Conservation (phyloP, 257 asterid genomes). For the Solanum medicagineum region DNA sequence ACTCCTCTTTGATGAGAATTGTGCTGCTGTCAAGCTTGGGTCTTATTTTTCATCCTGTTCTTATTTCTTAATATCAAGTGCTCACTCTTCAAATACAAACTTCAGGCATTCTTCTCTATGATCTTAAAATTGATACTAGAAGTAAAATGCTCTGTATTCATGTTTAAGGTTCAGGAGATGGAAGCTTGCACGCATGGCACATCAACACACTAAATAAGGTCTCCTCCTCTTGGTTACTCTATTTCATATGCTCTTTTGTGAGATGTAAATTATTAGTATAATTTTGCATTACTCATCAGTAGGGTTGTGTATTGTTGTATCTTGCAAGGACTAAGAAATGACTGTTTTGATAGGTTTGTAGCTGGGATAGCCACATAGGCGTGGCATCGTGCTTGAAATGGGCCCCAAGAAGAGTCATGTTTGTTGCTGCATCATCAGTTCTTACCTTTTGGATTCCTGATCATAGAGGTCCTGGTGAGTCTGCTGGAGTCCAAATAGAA, state of each 20-base stretch:
- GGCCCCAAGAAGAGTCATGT: conserved; percentile 88
- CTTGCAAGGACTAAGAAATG: neutral
- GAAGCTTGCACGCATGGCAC: conserved; percentile 79
- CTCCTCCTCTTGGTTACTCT: neutral
- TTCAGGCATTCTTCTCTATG: neutral
- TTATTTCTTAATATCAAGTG: neutral
- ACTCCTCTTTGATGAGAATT: neutral
- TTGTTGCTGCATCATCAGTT: conserved; percentile 74
- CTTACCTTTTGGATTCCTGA: conserved; percentile 87
- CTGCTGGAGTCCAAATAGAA: conserved; percentile 5
- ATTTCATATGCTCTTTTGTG: neutral
- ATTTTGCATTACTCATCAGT: neutral
- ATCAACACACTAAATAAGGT: conserved; percentile 63
- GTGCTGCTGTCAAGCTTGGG: neutral
- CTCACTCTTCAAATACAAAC: neutral
- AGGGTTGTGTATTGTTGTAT: neutral
- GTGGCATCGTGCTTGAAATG: conserved; percentile 68
- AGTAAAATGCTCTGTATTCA: neutral
- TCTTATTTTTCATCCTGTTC: neutral
- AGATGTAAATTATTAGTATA: neutral
- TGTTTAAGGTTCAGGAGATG: conserved; percentile 86
- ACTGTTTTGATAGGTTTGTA: conserved; percentile 34
- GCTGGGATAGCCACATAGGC: conserved; percentile 78
- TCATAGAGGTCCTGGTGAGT: conserved; percentile 15
- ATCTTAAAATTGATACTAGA: neutral